Evolutionary conservation across 331 rosid species (phyloP), one percentile per base, ranked within the genome.

Genomic region (Rosa hybrid): DNA sequence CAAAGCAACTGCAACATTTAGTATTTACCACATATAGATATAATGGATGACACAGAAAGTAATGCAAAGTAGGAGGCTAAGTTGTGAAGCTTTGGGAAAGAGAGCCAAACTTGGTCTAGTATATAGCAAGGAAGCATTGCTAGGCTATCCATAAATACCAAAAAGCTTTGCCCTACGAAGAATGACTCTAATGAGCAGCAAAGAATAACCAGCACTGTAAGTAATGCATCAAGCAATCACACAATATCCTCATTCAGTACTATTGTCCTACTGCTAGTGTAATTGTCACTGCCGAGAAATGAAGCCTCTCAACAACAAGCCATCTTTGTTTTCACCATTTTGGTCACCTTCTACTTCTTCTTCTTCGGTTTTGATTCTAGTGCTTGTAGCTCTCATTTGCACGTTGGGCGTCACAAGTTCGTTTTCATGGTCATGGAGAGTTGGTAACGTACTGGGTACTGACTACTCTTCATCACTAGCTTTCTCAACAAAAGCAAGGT

Each of bases 401-500:
- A 68, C 77, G 44, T 25, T 68, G 9, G 73, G 72, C 7, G 54
- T 25, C 34, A 25, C 45, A 12, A 54, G 53, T 25, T 75, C 77
- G 6, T 60, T 39, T 23, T 82, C 85, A 14, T 75, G 62, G 84
- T 27, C 84, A 68, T 75, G 80, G 84, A 68, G 63, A 68, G n/a
- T 68, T 14, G 80, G 49, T 4, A 53, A 4, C 10, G 3, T 67
- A 9, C 27, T 65, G 17, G 20, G 64, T 56, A 30, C 34, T 30
- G 14, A 7, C 51, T 27, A 60, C 68, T 51, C 46, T 21, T 46
- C 81, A 57, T 45, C 57, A 16, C 51, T 71, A 63, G 56, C 57
- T 46, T 46, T 68, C 27, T 41, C 75, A 17, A 14, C 80, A 30
- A 69, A 48, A 42, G 20, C 77, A 71, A 13, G 54, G 6, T 60